Conservation (phyloP, 2,329 filamentous ascomycete species). For the Claviceps sp. region DNA sequence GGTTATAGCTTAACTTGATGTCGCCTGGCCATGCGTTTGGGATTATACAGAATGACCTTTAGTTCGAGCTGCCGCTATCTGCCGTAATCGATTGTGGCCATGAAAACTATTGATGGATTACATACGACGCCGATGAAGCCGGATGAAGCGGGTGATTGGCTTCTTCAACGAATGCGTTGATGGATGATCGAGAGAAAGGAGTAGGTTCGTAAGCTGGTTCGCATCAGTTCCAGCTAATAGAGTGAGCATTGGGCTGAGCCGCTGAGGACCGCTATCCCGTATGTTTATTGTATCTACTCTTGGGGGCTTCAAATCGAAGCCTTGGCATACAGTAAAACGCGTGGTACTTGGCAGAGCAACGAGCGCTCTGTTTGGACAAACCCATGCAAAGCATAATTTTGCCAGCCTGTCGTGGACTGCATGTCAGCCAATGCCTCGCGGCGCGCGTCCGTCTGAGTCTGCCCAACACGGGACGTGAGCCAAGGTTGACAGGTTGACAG, state of each 20-base stretch:
- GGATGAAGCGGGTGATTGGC: too few species aligned
- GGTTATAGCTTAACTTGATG: too few species aligned
- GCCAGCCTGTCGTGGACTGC: background rate
- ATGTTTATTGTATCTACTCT: background rate
- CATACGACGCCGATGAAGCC: too few species aligned
- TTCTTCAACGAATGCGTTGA: background rate
- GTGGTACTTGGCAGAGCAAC: background rate
- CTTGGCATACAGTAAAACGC: background rate
- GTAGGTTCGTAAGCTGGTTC: background rate
- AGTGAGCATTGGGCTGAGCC: background rate
- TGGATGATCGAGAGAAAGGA: background rate
- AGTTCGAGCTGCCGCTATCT: background rate
- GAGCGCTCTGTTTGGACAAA: background rate
- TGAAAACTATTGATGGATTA: too few species aligned
- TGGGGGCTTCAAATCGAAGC: background rate
- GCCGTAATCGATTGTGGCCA: background rate
- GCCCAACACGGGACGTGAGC: background rate
- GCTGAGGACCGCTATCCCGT: background rate
- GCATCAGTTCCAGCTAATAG: background rate
- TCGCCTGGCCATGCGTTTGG: background rate
- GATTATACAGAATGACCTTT: background rate
- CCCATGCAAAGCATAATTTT: conserved; percentile 2
- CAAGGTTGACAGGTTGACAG: background rate
- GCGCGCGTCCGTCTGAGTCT: background rate
- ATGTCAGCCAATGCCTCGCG: background rate